phyloP scores from a whole-genome alignment of 1,284 basidiomycete species.

The Takashimella koratensis region DNA sequence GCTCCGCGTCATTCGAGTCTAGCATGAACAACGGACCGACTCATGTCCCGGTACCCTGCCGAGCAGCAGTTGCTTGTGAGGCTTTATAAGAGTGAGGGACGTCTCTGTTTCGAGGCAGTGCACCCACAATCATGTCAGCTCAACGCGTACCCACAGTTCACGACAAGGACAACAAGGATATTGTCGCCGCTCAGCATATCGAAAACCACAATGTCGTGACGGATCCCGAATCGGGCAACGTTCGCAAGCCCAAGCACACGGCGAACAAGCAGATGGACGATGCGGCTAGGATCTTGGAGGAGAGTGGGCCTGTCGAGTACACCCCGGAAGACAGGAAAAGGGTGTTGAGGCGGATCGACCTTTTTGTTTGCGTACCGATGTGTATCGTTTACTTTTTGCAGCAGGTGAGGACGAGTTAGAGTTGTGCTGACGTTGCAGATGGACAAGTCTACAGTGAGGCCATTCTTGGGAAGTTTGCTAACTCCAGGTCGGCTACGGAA shows the following conservation, averaged over 20 bases:
- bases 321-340: constrained; percentile 5
- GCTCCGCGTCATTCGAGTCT: no score
- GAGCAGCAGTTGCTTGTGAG: neutral
- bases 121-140: no score
- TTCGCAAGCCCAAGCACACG: constrained; percentile 3
- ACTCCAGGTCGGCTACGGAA: no score
- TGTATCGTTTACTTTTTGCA: constrained; percentile 10
- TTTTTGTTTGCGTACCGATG: constrained; percentile 12
- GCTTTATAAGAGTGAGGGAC: no score
- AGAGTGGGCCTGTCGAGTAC: constrained; percentile 10
- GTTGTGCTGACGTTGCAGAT: no score
- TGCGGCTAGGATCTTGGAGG: constrained; percentile 8
- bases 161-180: neutral
- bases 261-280: constrained; percentile 14
- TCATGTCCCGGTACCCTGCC: neutral
- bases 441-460: constrained; percentile 45
- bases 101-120: no score
- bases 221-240: neutral
- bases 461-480: no score
- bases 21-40: neutral
- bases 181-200: neutral
- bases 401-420: neutral
- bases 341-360: constrained; percentile 10
- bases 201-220: neutral
- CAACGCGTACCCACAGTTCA: neutral